A percentile compares a stretch with the other conserved stretches of the same genome.
Evolutionary conservation across 495 filamentous ascomycete species (phyloP).

Genomic region (Neurospora sp.): DNA sequence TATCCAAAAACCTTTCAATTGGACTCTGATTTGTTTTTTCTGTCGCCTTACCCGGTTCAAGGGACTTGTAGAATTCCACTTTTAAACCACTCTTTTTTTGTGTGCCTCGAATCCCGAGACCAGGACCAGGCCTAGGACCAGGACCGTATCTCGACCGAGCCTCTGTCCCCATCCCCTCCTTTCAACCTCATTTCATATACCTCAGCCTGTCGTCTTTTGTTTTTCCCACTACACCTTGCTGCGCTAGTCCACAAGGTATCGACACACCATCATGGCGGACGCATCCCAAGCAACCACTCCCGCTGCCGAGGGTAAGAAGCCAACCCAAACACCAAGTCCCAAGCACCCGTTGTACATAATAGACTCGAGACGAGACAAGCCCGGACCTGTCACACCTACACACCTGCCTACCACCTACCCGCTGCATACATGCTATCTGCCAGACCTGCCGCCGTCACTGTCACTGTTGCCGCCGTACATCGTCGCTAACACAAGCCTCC

Average conservation of each 20-base stretch:
- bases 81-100: slow-evolving; percentile 1
- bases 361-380: background rate
- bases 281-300: background rate
- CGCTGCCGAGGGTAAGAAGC: background rate
- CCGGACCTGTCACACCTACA: background rate
- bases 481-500: background rate
- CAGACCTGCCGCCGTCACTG: background rate
- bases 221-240: background rate
- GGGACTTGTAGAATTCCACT: background rate
- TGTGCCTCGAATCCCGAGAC: background rate
- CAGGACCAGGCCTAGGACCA: background rate
- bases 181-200: background rate
- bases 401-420: background rate
- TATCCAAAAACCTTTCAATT: background rate
- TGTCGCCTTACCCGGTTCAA: background rate
- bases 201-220: background rate
- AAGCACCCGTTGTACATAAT: background rate
- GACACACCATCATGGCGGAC: background rate
- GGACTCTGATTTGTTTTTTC: background rate
- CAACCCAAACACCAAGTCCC: background rate
- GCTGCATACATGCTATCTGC: background rate
- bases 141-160: background rate
- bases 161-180: background rate
- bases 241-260: background rate
- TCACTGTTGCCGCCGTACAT: background rate